Percentiles rank a stretch among this genome's conserved stretches.
Conservation (phyloP, 2,329 filamentous ascomycete genomes). For the Diaporthe eres region DNA sequence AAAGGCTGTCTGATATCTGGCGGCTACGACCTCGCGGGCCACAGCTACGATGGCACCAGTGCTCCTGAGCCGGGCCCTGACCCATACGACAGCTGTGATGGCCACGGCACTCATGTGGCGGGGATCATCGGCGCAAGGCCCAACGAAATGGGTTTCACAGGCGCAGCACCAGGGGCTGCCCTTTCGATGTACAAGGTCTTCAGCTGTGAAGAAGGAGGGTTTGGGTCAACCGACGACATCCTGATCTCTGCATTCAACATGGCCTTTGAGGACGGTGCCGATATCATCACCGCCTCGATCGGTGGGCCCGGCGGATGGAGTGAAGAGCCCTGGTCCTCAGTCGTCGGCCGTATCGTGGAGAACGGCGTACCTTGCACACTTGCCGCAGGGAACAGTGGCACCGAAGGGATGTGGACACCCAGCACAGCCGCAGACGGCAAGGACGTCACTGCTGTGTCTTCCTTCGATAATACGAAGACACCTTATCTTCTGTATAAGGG, state of each 20-base stretch:
- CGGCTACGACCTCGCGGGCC: constrained; percentile 63
- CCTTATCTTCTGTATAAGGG: constrained; percentile 43
- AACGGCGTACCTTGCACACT: constrained; percentile 49
- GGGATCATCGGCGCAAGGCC: constrained; percentile 62
- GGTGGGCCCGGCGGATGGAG: constrained; percentile 49
- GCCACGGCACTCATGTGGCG: constrained; percentile 62
- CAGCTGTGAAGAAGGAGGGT: constrained; percentile 46
- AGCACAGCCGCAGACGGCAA: constrained; percentile 46
- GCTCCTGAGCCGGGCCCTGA: constrained; percentile 55
- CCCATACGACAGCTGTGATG: constrained; percentile 54
- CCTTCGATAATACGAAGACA: constrained; percentile 45
- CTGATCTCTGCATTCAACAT: constrained; percentile 58
- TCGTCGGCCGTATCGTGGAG: constrained; percentile 48
- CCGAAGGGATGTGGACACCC: constrained; percentile 44
- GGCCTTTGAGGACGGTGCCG: constrained; percentile 57
- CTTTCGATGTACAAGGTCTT: constrained; percentile 58
- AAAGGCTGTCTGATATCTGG: constrained; percentile 61
- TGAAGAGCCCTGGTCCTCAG: constrained; percentile 46
- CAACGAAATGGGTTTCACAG: constrained; percentile 55
- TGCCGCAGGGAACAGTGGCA: constrained; percentile 48
- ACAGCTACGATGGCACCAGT: constrained; percentile 47
- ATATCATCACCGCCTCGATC: constrained; percentile 52
- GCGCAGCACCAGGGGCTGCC: constrained; percentile 57
- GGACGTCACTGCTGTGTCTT: constrained; percentile 46
- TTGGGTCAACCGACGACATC: constrained; percentile 52